Base-by-base conservation (phyloP, 2,329 filamentous ascomycete genomes). In the Phaeosphaeriaceae sp. region DNA sequence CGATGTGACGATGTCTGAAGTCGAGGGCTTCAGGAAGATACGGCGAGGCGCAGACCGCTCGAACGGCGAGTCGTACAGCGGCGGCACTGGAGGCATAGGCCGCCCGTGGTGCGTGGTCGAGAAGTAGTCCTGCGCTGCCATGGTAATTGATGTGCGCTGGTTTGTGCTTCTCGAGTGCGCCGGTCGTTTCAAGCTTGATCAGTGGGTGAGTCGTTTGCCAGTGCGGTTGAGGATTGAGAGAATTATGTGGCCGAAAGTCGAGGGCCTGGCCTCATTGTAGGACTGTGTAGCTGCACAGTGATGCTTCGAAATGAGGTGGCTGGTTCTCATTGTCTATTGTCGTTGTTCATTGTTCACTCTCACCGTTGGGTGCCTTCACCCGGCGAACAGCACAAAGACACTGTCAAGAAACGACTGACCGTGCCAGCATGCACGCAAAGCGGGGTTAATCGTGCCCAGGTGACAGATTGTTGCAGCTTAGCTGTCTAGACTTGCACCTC, bases 41-140 rank as follows among this genome's bases (percentile, higher is more conserved):
- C 31, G 33, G 11, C 7, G 48, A 24, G 31, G 27, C 13, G 24
- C 10, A n/a, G 48, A 21, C 3, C 41, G 41, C 41, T 44, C n/a
- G 41, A 44, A 44, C 24, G 17, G 25, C 3, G 48, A 31, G 27
- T 33, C 11, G 7, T 22, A 20, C 20, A 15, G n/a, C 11, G 40
- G 47, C 48, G 50, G 51, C 42, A 22, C 21, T n/a, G 53, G 19
- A 24, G 27, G 41, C 51, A 22, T 40, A 31, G 25, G 46, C 22
- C 44, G 33, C 40, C 41, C 41, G 41, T 50, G 31, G 20, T 11
- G 48, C 31, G n/a, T 15, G 31, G 31, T 40, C 48, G 54, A 55
- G 49, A 61, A 54, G 44, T 51, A 62, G 25, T 56, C 54, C 54
- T 62, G 57, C 48, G 56, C 50, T 31, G 52, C 49, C 57, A 62